These are phyloP conservation scores for Aspergillus neoniger DNA, from an alignment of 2,329 filamentous ascomycete genomes.

Conservation along the genomic window DNA sequence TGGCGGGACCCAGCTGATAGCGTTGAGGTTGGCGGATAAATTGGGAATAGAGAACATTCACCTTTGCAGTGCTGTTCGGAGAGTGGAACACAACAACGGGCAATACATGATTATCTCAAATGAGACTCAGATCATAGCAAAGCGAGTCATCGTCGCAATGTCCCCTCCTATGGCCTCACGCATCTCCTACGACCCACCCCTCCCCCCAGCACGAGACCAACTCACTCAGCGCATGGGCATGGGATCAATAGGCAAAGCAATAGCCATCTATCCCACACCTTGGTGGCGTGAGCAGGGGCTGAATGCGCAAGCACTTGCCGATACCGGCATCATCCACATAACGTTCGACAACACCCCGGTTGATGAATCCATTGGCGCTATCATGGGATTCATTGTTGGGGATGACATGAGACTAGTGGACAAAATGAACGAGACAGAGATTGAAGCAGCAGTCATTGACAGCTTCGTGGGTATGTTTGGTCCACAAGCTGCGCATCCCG, in stretches of 20 bases:
- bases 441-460: slow-evolving; percentile 15
- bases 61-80: not conserved
- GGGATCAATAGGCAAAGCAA: slow-evolving; percentile 17
- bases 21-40: not conserved
- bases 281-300: slow-evolving; percentile 25
- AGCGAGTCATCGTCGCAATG: slow-evolving; percentile 1
- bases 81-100: not conserved
- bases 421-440: slow-evolving; percentile 20
- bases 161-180: slow-evolving; percentile 5
- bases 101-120: not conserved
- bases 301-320: slow-evolving; percentile 23
- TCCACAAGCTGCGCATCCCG: not conserved
- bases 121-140: not conserved
- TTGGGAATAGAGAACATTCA: not conserved
- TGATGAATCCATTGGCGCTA: slow-evolving; percentile 25
- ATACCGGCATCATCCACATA: slow-evolving; percentile 20
- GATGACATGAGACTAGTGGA: slow-evolving; percentile 28
- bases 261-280: slow-evolving; percentile 16
- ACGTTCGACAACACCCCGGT: slow-evolving; percentile 26
- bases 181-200: slow-evolving; percentile 7
- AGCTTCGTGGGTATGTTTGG: slow-evolving; percentile 22
- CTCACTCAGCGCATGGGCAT: slow-evolving; percentile 20
- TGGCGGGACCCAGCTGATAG: not conserved
- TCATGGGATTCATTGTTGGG: slow-evolving; percentile 32
- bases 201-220: slow-evolving; percentile 10